phyloP scores from a whole-genome alignment of 371 early-diverging fungal species.

The Mucor sp. region DNA sequence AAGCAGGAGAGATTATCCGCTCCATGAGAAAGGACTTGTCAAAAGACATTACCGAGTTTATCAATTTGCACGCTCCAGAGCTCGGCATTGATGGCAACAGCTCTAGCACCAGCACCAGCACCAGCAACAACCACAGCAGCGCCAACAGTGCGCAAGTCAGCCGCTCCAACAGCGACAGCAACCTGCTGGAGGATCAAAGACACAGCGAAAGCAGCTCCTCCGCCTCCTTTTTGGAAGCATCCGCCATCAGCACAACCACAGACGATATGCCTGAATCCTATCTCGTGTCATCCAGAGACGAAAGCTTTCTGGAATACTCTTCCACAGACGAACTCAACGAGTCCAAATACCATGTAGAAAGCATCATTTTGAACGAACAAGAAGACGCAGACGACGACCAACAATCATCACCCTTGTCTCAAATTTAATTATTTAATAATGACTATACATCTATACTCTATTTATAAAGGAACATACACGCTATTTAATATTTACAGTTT shows the following conservation, averaged over 20 bases:
- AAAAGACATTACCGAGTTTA: conserved; percentile 29
- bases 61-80: conserved; percentile 23
- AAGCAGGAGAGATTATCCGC: conserved; percentile 36
- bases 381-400: background rate
- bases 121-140: background rate
- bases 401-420: background rate
- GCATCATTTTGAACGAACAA: conserved; percentile 11
- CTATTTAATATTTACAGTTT: background rate
- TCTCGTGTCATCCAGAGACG: conserved; percentile 10
- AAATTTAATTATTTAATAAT: background rate
- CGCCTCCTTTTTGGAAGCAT: conserved; percentile 3
- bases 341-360: conserved; percentile 10
- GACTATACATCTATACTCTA: background rate
- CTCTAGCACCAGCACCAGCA: background rate
- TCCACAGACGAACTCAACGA: conserved; percentile 1
- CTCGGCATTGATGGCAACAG: conserved; percentile 10
- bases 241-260: background rate
- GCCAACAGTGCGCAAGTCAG: background rate
- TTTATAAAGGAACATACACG: background rate
- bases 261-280: conserved; percentile 21
- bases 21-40: conserved; percentile 38
- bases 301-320: conserved; percentile 4
- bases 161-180: background rate
- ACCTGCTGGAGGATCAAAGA: background rate
- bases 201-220: background rate